Evolutionary conservation across 108 stramenopile genomes (phyloP).

Genomic region (Fragilariopsis cylindrus): DNA sequence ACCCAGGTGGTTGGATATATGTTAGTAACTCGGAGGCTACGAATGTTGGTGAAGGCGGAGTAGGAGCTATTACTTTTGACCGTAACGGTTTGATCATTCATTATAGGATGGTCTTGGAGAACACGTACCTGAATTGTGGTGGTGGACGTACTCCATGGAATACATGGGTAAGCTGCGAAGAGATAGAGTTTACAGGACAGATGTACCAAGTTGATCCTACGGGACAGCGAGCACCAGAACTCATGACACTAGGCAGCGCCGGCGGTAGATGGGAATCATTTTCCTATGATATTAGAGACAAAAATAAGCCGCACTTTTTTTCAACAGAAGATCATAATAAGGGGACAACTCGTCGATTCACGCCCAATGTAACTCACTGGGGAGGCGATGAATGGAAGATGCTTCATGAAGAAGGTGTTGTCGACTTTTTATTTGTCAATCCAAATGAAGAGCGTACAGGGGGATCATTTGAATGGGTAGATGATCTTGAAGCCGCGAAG

Average conservation of each 20-base stretch:
- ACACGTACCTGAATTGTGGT: conserved; percentile 49
- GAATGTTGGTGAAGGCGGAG: conserved; percentile 44
- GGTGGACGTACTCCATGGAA: conserved; percentile 49
- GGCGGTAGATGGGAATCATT: conserved; percentile 55
- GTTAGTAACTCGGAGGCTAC: conserved; percentile 55
- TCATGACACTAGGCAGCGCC: conserved; percentile 42
- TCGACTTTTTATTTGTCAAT: conserved; percentile 44
- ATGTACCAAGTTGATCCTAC: conserved; percentile 66
- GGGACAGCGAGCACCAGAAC: conserved; percentile 37
- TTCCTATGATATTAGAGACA: conserved; percentile 52
- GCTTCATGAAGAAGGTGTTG: conserved; percentile 39
- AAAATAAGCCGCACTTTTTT: conserved; percentile 42
- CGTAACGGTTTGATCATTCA: conserved; percentile 33
- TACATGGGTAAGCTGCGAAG: conserved; percentile 69
- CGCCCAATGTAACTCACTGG: conserved; percentile 21
- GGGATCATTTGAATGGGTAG: conserved; percentile 44
- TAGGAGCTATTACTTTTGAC: conserved; percentile 52
- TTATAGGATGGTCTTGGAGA: conserved; percentile 42
- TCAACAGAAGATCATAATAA: conserved; percentile 48
- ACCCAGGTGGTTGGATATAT: conserved; percentile 56
- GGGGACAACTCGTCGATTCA: conserved; percentile 47
- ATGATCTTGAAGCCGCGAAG: conserved; percentile 21
- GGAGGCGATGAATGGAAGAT: conserved; percentile 37
- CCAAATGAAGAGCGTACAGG: conserved; percentile 22
- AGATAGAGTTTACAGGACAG: conserved; percentile 44